phyloP scores from a whole-genome alignment of 164 flowering plant genomes.

The Aristolochia fimbriata region DNA sequence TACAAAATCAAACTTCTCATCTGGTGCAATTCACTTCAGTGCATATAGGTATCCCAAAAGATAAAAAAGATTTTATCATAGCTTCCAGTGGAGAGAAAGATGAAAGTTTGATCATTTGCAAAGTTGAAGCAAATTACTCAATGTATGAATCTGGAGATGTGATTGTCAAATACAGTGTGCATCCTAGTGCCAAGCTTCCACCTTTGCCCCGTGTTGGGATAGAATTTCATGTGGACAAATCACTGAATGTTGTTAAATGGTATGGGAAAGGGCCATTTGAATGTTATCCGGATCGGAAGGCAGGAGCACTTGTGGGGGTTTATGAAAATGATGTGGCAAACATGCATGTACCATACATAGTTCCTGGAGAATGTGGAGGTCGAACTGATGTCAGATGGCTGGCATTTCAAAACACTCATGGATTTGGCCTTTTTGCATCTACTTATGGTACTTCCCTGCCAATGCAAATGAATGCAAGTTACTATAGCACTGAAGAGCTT shows the following conservation, averaged over 20 bases:
- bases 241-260: conserved; percentile 58
- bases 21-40: conserved; percentile 35
- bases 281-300: conserved; percentile 94
- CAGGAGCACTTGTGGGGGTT: conserved; percentile 73
- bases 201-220: conserved; percentile 92
- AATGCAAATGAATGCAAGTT: conserved; percentile 94
- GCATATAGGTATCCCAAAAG: conserved; percentile 35
- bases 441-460: conserved; percentile 66
- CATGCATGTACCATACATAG: conserved; percentile 89
- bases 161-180: conserved; percentile 49
- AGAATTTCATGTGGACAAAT: conserved; percentile 64
- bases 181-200: conserved; percentile 66
- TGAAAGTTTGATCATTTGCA: conserved; percentile 21
- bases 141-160: conserved; percentile 81
- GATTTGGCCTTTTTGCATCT: conserved; percentile 70
- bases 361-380: conserved; percentile 82
- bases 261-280: conserved; percentile 97
- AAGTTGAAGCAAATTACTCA: conserved; percentile 41
- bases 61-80: conserved; percentile 12
- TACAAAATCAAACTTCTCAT: conserved; percentile 31
- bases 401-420: conserved; percentile 52
- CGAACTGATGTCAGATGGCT: conserved; percentile 96
- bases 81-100: conserved; percentile 11
- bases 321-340: conserved; percentile 55
- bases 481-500: conserved; percentile 69